Conservation (phyloP, 495 filamentous ascomycete species). For the Neurospora sp. region DNA sequence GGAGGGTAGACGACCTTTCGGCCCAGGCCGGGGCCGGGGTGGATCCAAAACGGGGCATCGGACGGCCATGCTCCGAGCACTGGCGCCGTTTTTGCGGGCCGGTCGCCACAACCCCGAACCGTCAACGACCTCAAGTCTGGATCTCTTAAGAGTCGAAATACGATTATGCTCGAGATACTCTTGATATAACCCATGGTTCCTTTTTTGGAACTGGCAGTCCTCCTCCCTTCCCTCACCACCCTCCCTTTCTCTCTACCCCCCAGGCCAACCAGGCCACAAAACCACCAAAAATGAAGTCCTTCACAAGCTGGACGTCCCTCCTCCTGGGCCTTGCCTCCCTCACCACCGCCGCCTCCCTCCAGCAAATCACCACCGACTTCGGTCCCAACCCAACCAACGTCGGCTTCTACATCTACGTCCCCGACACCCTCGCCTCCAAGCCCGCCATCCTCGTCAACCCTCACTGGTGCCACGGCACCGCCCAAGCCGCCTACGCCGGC, state of each 20-base stretch:
- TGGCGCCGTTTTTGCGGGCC: slow-evolving; percentile 3
- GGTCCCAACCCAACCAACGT: slow-evolving; percentile 42
- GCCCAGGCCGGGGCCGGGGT: not conserved
- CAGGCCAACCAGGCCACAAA: not conserved
- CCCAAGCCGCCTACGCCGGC: slow-evolving; percentile 18
- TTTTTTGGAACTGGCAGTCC: too few species aligned
- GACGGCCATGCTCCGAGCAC: slow-evolving; percentile 1
- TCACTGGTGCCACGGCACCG: slow-evolving; percentile 41
- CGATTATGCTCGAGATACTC: too few species aligned
- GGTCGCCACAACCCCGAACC: not conserved
- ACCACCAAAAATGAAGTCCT: not conserved
- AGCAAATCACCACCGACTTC: slow-evolving; percentile 26
- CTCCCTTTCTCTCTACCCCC: not conserved
- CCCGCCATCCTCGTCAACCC: slow-evolving; percentile 49
- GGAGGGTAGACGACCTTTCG: not conserved
- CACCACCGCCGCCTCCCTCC: slow-evolving; percentile 16
- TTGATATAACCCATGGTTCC: too few species aligned
- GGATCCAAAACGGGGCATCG: not conserved
- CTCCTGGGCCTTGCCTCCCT: not conserved
- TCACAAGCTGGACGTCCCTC: not conserved
- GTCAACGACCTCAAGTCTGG: not conserved
- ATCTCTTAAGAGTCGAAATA: too few species aligned
- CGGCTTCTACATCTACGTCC: slow-evolving; percentile 47
- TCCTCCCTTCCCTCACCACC: too few species aligned
- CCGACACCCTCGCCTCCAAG: slow-evolving; percentile 29